Conservation (phyloP, 768 basidiomycete species). For the Suillus tomentosus region DNA sequence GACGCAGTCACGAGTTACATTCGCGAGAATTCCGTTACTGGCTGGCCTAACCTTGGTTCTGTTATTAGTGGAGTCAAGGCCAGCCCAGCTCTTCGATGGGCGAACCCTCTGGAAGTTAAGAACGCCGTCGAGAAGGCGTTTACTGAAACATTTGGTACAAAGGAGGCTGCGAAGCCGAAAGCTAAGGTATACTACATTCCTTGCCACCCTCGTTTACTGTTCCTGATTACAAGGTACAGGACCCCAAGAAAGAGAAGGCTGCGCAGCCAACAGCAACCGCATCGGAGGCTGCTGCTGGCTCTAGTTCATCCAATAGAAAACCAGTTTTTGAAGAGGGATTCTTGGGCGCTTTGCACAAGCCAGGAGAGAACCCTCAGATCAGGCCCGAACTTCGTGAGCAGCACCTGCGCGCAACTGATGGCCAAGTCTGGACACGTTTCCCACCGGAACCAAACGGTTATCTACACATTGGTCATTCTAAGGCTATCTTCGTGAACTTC, state of each 20-base stretch:
- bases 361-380: conserved; percentile 91
- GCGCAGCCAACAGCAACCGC: conserved; percentile 34
- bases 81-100: conserved; percentile 74
- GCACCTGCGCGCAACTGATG: conserved; percentile 79
- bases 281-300: conserved; percentile 36
- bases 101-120: conserved; percentile 81
- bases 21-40: conserved; percentile 51
- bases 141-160: conserved; percentile 67
- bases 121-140: conserved; percentile 75
- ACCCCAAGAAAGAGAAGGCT: conserved; percentile 49
- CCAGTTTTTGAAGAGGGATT: conserved; percentile 94
- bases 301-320: conserved; percentile 43
- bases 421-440: conserved; percentile 92
- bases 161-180: conserved; percentile 66
- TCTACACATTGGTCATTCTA: conserved; percentile 95
- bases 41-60: conserved; percentile 77
- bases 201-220: neutral
- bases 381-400: conserved; percentile 73
- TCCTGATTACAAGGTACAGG: conserved; percentile 31
- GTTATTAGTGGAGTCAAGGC: conserved; percentile 65
- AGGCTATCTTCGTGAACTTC: conserved; percentile 97
- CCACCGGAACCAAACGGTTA: conserved; percentile 99
- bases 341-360: conserved; percentile 88
- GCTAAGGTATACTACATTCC: conserved; percentile 50
- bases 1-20: conserved; percentile 59